phyloP scores from a whole-genome alignment of 331 rosid species.

The Phaseolus coccineus region DNA sequence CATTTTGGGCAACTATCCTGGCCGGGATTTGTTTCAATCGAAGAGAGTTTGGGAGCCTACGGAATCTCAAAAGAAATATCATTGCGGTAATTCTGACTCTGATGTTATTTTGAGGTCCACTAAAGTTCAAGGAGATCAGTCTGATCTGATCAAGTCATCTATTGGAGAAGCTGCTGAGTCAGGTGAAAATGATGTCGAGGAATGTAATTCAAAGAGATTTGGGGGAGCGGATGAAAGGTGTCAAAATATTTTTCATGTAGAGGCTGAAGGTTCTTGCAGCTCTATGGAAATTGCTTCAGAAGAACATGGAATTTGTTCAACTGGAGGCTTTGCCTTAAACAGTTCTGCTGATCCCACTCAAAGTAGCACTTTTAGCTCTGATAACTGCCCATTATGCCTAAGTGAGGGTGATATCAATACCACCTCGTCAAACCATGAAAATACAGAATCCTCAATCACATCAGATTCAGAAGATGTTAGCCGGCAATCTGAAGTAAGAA shows the following conservation, averaged over 20 bases:
- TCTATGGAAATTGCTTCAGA: constrained; percentile 51
- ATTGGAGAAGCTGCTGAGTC: constrained; percentile 54
- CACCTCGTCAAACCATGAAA: constrained; percentile 75
- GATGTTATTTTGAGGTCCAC: constrained; percentile 64
- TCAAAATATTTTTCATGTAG: constrained; percentile 55
- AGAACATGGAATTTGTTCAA: constrained; percentile 52
- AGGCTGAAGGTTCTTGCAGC: constrained; percentile 57
- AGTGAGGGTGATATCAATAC: constrained; percentile 91
- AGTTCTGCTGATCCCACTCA: constrained; percentile 55
- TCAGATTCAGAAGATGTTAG: constrained; percentile 96
- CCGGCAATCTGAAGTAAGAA: constrained; percentile 81
- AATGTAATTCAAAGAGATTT: constrained; percentile 58
- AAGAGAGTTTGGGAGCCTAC: constrained; percentile 94
- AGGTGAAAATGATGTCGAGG: constrained; percentile 54
- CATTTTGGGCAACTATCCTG: constrained; percentile 56
- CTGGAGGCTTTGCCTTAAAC: constrained; percentile 47
- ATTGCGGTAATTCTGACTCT: constrained; percentile 71
- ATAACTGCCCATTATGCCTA: constrained; percentile 81
- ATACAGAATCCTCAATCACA: constrained; percentile 80
- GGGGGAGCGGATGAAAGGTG: constrained; percentile 54
- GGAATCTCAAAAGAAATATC: constrained; percentile 79
- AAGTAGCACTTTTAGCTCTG: constrained; percentile 65
- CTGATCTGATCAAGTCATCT: constrained; percentile 59
- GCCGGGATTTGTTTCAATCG: constrained; percentile 69
- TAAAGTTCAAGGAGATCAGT: constrained; percentile 56